Evolutionary conservation across 345 rosid genomes (phyloP).

Genomic region (Pugionium cornutum): DNA sequence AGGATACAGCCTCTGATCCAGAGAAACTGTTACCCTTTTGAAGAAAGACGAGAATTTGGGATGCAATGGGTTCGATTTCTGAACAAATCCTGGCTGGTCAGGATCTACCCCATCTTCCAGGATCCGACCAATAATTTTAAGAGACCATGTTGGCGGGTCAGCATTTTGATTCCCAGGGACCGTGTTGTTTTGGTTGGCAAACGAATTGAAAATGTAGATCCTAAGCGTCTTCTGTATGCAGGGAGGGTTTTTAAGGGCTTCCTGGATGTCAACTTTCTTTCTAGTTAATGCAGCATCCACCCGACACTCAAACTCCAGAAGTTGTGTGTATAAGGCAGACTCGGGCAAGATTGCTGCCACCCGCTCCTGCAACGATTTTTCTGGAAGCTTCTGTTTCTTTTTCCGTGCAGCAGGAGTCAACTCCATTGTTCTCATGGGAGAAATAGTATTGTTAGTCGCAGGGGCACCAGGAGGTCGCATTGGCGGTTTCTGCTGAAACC

Average conservation of each 20-base stretch:
- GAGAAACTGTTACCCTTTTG: constrained; percentile 76
- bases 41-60: constrained; percentile 93
- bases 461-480: constrained; percentile 77
- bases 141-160: constrained; percentile 93
- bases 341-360: constrained; percentile 96
- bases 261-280: constrained; percentile 96
- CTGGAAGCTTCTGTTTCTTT: constrained; percentile 95
- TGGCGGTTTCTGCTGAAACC: constrained; percentile 72
- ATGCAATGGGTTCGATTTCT: constrained; percentile 65
- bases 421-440: constrained; percentile 82
- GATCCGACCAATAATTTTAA: constrained; percentile 89
- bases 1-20: constrained; percentile 94
- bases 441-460: constrained; percentile 49
- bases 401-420: constrained; percentile 71
- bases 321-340: constrained; percentile 94
- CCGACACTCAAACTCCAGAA: constrained; percentile 91
- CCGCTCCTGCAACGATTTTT: constrained; percentile 82
- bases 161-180: constrained; percentile 81
- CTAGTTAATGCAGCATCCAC: constrained; percentile 87
- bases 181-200: constrained; percentile 76
- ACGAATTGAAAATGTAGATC: constrained; percentile 85
- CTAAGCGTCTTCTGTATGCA: constrained; percentile 87
- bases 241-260: constrained; percentile 91
- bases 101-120: constrained; percentile 94
- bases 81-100: constrained; percentile 83